Conservation (phyloP, 345 rosid species). For the Heritiera fomes region DNA sequence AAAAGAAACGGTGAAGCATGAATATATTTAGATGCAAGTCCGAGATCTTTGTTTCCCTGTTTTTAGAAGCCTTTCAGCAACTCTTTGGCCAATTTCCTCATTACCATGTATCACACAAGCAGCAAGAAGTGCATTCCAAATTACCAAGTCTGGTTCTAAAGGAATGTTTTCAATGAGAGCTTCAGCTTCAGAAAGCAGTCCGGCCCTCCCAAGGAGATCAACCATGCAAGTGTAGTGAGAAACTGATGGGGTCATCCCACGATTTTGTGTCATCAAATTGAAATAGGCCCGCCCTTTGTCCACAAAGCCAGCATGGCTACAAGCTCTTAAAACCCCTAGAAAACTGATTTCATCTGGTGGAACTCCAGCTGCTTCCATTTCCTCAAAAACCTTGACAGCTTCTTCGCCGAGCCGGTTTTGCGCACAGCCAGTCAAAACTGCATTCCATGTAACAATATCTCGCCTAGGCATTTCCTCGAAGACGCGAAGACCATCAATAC, state of each 20-base stretch:
- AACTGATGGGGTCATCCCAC: slow-evolving; percentile 27
- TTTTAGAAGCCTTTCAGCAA: slow-evolving; percentile 24
- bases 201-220: slow-evolving; percentile 36
- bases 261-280: slow-evolving; percentile 31
- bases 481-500: slow-evolving; percentile 29
- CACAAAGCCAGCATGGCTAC: slow-evolving; percentile 34
- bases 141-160: slow-evolving; percentile 23
- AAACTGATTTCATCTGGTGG: slow-evolving; percentile 34
- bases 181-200: slow-evolving; percentile 31
- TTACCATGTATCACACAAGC: slow-evolving; percentile 26
- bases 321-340: slow-evolving; percentile 28
- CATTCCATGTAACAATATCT: slow-evolving; percentile 38
- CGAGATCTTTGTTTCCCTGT: slow-evolving; percentile 3
- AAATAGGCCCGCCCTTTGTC: slow-evolving; percentile 32
- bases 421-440: slow-evolving; percentile 35
- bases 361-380: slow-evolving; percentile 29
- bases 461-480: slow-evolving; percentile 26
- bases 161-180: slow-evolving; percentile 22
- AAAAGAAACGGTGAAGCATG: too few species aligned
- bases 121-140: slow-evolving; percentile 29
- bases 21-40: too few species aligned
- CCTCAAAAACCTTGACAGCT: slow-evolving; percentile 27
- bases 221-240: slow-evolving; percentile 26
- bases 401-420: slow-evolving; percentile 32
- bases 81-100: slow-evolving; percentile 16